Conservation (phyloP, 1,284 basidiomycete genomes). For the Meira miltonrushii region DNA sequence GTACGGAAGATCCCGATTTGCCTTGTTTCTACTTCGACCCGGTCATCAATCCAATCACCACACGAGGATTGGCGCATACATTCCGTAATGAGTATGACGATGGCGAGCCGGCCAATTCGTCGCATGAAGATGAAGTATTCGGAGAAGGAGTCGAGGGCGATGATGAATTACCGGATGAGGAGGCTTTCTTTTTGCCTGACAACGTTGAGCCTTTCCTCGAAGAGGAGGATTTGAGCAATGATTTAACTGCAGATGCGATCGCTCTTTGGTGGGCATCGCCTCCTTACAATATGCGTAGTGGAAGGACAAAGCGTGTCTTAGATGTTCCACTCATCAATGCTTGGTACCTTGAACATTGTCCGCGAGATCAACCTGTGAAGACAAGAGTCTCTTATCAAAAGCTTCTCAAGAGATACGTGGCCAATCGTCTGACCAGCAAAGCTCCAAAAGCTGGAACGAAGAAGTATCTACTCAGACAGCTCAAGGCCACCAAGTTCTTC, state of each 20-base stretch:
- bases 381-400: slow-evolving; percentile 99
- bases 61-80: slow-evolving; percentile 31
- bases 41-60: slow-evolving; percentile 68
- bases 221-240: slow-evolving; percentile 76
- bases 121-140: slow-evolving; percentile 88
- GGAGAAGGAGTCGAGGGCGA: slow-evolving; percentile 69
- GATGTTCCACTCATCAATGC: slow-evolving; percentile 94
- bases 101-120: slow-evolving; percentile 58
- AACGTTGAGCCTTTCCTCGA: slow-evolving; percentile 76
- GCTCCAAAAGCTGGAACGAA: slow-evolving; percentile 95
- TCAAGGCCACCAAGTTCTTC: slow-evolving; percentile 99
- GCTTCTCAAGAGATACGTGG: slow-evolving; percentile 88
- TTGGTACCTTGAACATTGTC: slow-evolving; percentile 93
- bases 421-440: slow-evolving; percentile 84
- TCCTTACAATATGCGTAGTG: slow-evolving; percentile 88
- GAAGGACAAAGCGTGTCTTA: slow-evolving; percentile 85
- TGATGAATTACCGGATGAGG: slow-evolving; percentile 57
- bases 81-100: slow-evolving; percentile 41
- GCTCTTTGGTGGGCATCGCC: slow-evolving; percentile 98
- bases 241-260: slow-evolving; percentile 91
- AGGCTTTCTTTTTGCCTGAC: slow-evolving; percentile 82
- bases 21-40: slow-evolving; percentile 99
- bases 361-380: slow-evolving; percentile 91
- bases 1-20: slow-evolving; percentile 95
- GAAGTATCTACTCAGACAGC: slow-evolving; percentile 89